phyloP scores from a whole-genome alignment of 805 yeast species.

The Pichia heedii region DNA sequence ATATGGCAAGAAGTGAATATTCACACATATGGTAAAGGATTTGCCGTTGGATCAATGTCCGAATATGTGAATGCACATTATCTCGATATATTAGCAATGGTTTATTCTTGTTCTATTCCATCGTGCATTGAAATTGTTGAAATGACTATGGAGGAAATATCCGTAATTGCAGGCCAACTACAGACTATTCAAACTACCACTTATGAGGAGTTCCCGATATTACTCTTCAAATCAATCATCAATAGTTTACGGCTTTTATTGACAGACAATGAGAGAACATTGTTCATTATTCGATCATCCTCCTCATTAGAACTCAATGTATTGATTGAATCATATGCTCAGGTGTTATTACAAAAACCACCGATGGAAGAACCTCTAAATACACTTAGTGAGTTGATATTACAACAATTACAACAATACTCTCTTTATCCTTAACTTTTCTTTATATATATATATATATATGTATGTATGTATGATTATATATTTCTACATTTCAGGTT shows the following conservation, averaged over 20 bases:
- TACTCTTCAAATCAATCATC: constrained; percentile 8
- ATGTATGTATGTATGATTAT: no score
- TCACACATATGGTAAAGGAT: constrained; percentile 30
- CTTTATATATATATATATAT: no score
- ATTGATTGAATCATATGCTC: constrained; percentile 1
- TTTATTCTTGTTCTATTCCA: constrained; percentile 53
- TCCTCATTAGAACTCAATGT: neutral
- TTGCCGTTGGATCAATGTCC: constrained; percentile 44
- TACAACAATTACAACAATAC: constrained; percentile 1
- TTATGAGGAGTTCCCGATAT: constrained; percentile 4
- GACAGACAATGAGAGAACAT: constrained; percentile 5
- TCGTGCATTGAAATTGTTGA: constrained; percentile 39
- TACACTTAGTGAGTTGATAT: neutral
- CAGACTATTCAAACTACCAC: neutral
- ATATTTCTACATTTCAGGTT: no score
- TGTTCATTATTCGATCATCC: constrained; percentile 1
- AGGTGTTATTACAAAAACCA: neutral
- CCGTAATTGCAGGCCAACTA: constrained; percentile 18
- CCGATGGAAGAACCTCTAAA: constrained; percentile 1
- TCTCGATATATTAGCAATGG: constrained; percentile 46
- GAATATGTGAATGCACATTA: constrained; percentile 49
- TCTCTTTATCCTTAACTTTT: neutral
- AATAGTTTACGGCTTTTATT: constrained; percentile 6
- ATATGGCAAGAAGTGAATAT: constrained; percentile 35
- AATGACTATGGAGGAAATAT: constrained; percentile 48